Percentiles rank a stretch among this genome's conserved stretches.
Evolutionary conservation across 2,329 filamentous ascomycete species (phyloP).

Genomic region (Alternaria arbusti): DNA sequence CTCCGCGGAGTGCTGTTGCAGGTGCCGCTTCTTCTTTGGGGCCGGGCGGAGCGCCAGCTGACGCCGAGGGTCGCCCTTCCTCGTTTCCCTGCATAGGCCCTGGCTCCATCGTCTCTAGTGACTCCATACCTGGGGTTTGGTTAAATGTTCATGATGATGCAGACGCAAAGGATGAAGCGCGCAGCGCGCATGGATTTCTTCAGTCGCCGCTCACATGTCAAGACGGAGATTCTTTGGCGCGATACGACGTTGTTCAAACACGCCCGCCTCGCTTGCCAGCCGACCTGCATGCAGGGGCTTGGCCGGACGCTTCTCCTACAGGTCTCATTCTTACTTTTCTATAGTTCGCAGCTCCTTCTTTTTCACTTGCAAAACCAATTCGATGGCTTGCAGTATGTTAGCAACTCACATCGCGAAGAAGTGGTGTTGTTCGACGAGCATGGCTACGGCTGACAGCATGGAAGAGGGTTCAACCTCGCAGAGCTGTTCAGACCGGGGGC

Average conservation of each 20-base stretch:
- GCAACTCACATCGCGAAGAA: neutral
- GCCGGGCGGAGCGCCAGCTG: slow-evolving; percentile 1
- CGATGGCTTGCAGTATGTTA: neutral
- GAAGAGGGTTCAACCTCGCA: neutral
- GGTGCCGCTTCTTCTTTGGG: slow-evolving; percentile 1
- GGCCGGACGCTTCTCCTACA: neutral
- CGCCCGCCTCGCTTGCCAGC: slow-evolving; percentile 28
- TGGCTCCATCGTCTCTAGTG: slow-evolving; percentile 19
- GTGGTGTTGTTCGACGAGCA: neutral
- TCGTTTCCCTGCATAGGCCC: neutral
- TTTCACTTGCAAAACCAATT: neutral
- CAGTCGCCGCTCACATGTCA: slow-evolving; percentile 3
- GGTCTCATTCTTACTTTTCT: slow-evolving; percentile 3
- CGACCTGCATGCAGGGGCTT: slow-evolving; percentile 21
- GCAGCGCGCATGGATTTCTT: neutral
- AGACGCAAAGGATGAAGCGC: slow-evolving; percentile 2
- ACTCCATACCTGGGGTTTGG: slow-evolving; percentile 17
- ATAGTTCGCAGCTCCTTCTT: neutral
- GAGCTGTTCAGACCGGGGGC: neutral
- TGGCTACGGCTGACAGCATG: neutral
- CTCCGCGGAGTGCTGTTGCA: slow-evolving; percentile 16
- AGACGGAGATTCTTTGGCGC: neutral
- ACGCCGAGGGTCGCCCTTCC: neutral
- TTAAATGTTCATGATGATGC: slow-evolving; percentile 13
- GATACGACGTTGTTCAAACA: neutral